Conservation (phyloP, 129 eudicot species). For the Artemisia argyi region DNA sequence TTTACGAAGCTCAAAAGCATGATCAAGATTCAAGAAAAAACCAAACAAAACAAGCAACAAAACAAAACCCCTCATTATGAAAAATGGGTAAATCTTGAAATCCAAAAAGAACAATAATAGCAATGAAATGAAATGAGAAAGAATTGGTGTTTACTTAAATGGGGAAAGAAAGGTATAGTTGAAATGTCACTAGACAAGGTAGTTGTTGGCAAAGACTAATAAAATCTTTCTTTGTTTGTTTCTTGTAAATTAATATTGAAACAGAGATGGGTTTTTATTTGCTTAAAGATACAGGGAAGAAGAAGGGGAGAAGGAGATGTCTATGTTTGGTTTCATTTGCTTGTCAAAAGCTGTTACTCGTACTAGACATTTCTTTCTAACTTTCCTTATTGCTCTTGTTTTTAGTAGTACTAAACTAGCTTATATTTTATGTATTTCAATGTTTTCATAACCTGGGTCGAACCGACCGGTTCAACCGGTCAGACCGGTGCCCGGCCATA, state of each 20-base stretch:
- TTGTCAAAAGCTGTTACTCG: slow-evolving; percentile 37
- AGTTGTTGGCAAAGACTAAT: no score
- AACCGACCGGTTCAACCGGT: no score
- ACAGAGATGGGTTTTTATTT: no score
- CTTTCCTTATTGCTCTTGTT: not conserved
- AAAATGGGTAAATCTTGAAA: slow-evolving; percentile 13
- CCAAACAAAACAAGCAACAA: slow-evolving; percentile 33
- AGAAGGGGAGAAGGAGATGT: slow-evolving; percentile 29
- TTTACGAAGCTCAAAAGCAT: slow-evolving; percentile 52
- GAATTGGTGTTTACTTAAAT: slow-evolving; percentile 16
- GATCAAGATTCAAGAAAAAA: slow-evolving; percentile 39
- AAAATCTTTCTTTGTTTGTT: no score
- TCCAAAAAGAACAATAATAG: not conserved
- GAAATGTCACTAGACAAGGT: slow-evolving; percentile 49
- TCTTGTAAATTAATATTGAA: no score
- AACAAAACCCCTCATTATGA: slow-evolving; percentile 44
- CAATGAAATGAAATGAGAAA: slow-evolving; percentile 6
- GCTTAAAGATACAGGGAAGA: slow-evolving; percentile 60
- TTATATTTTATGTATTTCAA: no score
- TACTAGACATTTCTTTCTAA: not conserved
- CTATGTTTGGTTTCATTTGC: slow-evolving; percentile 38
- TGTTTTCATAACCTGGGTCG: no score
- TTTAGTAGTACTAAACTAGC: no score
- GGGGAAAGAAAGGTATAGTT: slow-evolving; percentile 35
- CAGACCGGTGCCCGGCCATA: no score